Conservation (phyloP, 1,139 yeast species). For the Casaregolazyma suthepensis region DNA sequence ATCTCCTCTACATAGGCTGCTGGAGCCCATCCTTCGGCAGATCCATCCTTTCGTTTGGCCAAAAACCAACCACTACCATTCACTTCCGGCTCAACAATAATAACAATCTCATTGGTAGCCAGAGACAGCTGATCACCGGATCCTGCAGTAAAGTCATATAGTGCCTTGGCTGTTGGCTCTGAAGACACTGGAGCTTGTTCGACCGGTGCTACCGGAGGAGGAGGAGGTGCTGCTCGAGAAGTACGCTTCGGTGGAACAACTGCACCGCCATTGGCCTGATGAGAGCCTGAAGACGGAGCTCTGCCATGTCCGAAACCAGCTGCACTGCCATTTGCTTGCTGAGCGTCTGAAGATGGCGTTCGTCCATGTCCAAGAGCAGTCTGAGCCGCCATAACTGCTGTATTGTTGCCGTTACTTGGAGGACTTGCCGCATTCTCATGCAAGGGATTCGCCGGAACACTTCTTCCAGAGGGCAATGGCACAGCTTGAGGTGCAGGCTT, state of each 20-base stretch:
- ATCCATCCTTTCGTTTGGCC: constrained; percentile 68
- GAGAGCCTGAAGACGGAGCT: constrained; percentile 16
- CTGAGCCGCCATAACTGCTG: constrained; percentile 19
- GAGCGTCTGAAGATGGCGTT: neutral
- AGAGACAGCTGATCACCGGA: constrained; percentile 79
- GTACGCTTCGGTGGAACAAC: constrained; percentile 17
- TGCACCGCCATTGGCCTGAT: constrained; percentile 11
- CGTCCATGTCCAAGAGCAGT: constrained; percentile 12
- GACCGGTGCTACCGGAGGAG: constrained; percentile 51
- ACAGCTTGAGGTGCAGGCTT: constrained; percentile 11
- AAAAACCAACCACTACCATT: constrained; percentile 84
- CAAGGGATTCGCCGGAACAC: constrained; percentile 11
- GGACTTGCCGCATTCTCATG: constrained; percentile 12
- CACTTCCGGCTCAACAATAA: constrained; percentile 59
- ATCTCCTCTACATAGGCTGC: constrained; percentile 76
- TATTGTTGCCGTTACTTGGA: constrained; percentile 6
- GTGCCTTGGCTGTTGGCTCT: constrained; percentile 75
- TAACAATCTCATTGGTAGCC: constrained; percentile 65
- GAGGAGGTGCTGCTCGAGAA: constrained; percentile 21
- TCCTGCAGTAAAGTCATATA: constrained; percentile 84
- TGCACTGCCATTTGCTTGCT: constrained; percentile 11
- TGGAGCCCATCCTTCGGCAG: constrained; percentile 95
- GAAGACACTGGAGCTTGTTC: constrained; percentile 66
- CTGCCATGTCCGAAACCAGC: constrained; percentile 23
- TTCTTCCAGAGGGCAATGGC: constrained; percentile 13